phyloP scores from a whole-genome alignment of 2,329 filamentous ascomycete genomes.

The Exophiala sideris region DNA sequence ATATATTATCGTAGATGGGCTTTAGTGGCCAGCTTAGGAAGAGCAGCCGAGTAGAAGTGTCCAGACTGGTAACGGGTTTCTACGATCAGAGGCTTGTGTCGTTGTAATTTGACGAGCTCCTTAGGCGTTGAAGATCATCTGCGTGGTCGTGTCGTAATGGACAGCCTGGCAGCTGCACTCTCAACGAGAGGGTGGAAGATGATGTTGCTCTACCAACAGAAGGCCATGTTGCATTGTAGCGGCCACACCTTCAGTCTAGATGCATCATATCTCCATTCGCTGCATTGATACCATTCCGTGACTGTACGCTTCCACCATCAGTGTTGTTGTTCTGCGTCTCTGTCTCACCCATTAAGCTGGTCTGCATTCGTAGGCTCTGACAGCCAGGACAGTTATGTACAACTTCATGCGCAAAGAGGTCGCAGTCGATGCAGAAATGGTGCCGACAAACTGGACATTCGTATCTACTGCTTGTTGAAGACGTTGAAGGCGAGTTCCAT shows the following conservation, averaged over 20 bases:
- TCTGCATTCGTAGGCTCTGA: slow-evolving; percentile 44
- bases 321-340: slow-evolving; percentile 8
- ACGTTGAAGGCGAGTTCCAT: slow-evolving; percentile 32
- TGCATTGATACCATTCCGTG: neutral
- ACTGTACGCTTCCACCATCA: neutral
- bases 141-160: too few relatives aligned
- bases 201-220: too few relatives aligned
- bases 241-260: neutral
- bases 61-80: too few relatives aligned
- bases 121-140: too few relatives aligned
- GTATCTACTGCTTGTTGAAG: slow-evolving; percentile 55
- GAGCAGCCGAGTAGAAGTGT: too few relatives aligned
- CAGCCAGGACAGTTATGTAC: slow-evolving; percentile 96
- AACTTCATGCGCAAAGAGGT: slow-evolving; percentile 90
- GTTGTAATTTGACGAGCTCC: too few relatives aligned
- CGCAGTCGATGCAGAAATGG: slow-evolving; percentile 98
- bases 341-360: slow-evolving; percentile 28
- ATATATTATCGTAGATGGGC: too few relatives aligned
- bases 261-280: slow-evolving; percentile 1
- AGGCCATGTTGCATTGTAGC: too few relatives aligned
- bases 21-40: too few relatives aligned
- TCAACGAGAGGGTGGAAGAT: too few relatives aligned
- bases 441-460: slow-evolving; percentile 80
- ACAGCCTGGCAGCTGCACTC: too few relatives aligned
- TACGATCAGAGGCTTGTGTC: too few relatives aligned